Evolutionary conservation across 257 asterid genomes (phyloP).

Genomic region (Solanum dulcamara): DNA sequence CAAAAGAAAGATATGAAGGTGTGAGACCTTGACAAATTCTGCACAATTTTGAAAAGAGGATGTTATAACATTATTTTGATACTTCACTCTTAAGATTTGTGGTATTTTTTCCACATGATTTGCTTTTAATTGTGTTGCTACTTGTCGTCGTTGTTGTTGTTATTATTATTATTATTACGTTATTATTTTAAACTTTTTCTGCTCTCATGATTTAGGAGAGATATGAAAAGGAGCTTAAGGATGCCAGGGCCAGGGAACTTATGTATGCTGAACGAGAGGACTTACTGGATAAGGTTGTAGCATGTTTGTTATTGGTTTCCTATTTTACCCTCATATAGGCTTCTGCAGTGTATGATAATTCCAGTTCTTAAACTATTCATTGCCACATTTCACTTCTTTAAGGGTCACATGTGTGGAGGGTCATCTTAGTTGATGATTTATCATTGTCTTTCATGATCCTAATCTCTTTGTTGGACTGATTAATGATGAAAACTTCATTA

Average conservation of each 20-base stretch:
- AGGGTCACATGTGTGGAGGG: background rate
- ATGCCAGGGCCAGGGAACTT: constrained; percentile 96
- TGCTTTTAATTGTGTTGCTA: background rate
- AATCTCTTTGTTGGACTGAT: background rate
- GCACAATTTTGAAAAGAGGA: background rate
- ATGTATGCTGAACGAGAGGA: constrained; percentile 99
- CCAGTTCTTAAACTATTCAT: background rate
- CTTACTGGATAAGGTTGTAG: constrained; percentile 70
- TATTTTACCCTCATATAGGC: constrained; percentile 1
- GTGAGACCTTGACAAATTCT: background rate
- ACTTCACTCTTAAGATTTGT: background rate
- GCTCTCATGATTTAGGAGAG: constrained; percentile 54
- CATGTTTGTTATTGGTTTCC: constrained; percentile 2
- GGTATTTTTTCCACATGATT: background rate
- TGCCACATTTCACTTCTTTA: background rate
- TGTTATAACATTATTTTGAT: background rate
- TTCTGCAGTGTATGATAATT: background rate
- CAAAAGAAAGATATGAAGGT: constrained; percentile 79
- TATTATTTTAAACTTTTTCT: constrained; percentile 17
- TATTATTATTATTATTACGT: constrained; percentile 3
- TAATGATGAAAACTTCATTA: constrained; percentile 18
- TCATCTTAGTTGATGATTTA: background rate
- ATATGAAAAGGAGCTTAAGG: constrained; percentile 89
- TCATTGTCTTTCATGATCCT: background rate
- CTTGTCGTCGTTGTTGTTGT: background rate